phyloP scores from a whole-genome alignment of 495 filamentous ascomycete genomes.

The Penicillium cataractarum region DNA sequence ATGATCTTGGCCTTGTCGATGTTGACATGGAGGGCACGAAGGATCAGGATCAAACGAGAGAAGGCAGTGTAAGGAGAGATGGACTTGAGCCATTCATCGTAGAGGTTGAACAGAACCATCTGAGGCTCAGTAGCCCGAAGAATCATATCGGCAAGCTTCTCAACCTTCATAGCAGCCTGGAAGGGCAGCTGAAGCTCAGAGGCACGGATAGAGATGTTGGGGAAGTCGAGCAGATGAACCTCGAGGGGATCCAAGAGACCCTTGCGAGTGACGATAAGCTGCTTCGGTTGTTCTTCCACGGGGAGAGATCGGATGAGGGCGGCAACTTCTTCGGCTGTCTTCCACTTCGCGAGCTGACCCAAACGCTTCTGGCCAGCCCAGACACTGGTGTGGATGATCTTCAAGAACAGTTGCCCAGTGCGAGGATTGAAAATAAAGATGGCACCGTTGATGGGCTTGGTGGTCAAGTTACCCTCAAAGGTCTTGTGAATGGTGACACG shows the following conservation, averaged over 20 bases:
- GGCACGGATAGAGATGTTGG: constrained; percentile 98
- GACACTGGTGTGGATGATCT: constrained; percentile 99
- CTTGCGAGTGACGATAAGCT: constrained; percentile 97
- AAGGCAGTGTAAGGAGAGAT: constrained; percentile 99
- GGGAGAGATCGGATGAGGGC: constrained; percentile 95
- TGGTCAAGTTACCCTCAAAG: constrained; percentile 98
- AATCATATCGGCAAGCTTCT: constrained; percentile 99
- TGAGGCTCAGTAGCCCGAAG: constrained; percentile 95
- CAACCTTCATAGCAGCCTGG: constrained; percentile 99
- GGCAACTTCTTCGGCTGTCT: constrained; percentile 99
- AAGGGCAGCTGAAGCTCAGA: constrained; percentile 98
- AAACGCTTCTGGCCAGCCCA: constrained; percentile 99
- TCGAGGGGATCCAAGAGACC: constrained; percentile 97
- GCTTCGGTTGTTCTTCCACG: constrained; percentile 98
- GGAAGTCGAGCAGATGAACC: constrained; percentile 97
- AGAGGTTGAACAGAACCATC: constrained; percentile 99
- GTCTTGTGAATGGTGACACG: constrained; percentile 99
- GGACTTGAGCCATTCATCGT: constrained; percentile 98
- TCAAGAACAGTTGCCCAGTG: constrained; percentile 96
- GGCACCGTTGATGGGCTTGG: constrained; percentile 98
- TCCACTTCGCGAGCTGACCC: constrained; percentile 98
- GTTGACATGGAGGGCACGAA: constrained; percentile 96
- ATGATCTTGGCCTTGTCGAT: constrained; percentile 98
- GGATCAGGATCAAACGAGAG: constrained; percentile 91
- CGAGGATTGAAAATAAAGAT: constrained; percentile 99